phyloP scores from a whole-genome alignment of 345 rosid species.

The Gossypium herbaceum region DNA sequence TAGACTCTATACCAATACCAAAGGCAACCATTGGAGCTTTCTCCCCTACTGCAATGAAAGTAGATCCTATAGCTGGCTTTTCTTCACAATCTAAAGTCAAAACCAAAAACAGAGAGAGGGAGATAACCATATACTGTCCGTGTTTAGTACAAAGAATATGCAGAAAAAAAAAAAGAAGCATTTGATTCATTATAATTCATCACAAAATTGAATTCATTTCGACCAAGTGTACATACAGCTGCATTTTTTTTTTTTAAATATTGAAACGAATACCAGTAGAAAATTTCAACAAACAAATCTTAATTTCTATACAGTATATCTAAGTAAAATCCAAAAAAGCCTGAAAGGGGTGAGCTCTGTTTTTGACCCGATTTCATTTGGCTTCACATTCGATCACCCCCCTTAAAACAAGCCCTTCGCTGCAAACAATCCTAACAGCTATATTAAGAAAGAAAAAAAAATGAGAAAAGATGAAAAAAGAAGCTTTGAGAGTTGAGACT shows the following conservation, averaged over 20 bases:
- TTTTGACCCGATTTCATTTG: conserved; percentile 7
- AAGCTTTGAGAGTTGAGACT: neutral
- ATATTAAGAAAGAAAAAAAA: neutral
- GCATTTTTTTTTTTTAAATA: neutral
- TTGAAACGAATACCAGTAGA: conserved; percentile 13
- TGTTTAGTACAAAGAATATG: neutral
- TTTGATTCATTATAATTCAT: neutral
- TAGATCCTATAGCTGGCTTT: conserved; percentile 5
- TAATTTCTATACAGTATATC: conserved; percentile 24
- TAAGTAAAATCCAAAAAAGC: conserved; percentile 12
- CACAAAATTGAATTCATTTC: conserved; percentile 10
- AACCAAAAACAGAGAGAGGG: neutral
- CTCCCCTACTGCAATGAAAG: neutral
- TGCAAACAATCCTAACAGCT: neutral
- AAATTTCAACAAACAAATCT: conserved; percentile 16
- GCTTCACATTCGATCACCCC: conserved; percentile 18
- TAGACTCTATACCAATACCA: neutral
- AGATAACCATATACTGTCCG: neutral
- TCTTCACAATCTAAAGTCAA: conserved; percentile 7
- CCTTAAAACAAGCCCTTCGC: neutral
- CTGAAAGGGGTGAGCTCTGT: neutral
- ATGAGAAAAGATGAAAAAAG: neutral
- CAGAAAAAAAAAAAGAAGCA: neutral
- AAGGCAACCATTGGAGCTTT: neutral
- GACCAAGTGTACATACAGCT: neutral